These are phyloP conservation scores for Talaromyces sp. DNA, from an alignment of 2,329 filamentous ascomycete species.

Conservation along the genomic window DNA sequence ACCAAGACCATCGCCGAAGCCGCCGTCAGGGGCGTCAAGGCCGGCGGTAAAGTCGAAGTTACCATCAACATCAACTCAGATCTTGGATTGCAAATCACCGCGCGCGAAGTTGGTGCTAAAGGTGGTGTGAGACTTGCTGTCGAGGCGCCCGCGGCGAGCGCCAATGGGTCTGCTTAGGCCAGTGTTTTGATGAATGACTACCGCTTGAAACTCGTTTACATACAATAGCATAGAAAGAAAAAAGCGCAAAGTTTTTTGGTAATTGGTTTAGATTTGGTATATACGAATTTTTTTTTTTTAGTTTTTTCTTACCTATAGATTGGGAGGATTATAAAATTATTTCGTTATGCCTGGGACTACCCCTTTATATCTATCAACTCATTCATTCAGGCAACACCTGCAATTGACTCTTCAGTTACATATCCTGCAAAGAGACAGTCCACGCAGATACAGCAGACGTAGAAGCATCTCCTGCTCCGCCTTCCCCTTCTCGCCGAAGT, in stretches of 20 bases:
- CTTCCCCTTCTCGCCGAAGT: too few relatives aligned
- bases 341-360: too few relatives aligned
- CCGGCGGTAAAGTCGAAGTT: constrained; percentile 86
- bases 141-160: constrained; percentile 38
- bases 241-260: not conserved
- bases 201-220: not conserved
- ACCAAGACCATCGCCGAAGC: constrained; percentile 80
- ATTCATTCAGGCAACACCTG: too few relatives aligned
- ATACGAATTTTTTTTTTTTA: constrained; percentile 8
- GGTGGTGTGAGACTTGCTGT: constrained; percentile 69
- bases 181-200: not conserved
- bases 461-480: too few relatives aligned
- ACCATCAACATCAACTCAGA: constrained; percentile 84
- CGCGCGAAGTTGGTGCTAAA: constrained; percentile 82
- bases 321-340: not conserved
- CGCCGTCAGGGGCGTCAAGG: constrained; percentile 77
- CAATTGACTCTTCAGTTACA: too few relatives aligned
- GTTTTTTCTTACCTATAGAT: not conserved
- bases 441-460: too few relatives aligned
- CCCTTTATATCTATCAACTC: too few relatives aligned
- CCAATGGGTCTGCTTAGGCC: constrained; percentile 32
- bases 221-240: constrained; percentile 2
- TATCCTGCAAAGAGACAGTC: too few relatives aligned
- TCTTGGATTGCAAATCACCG: constrained; percentile 73
- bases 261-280: constrained; percentile 6